Percentiles rank a stretch among this genome's conserved stretches.
Evolutionary conservation across 1,284 basidiomycete genomes (phyloP).

Genomic region (Amylostereum areolatum): DNA sequence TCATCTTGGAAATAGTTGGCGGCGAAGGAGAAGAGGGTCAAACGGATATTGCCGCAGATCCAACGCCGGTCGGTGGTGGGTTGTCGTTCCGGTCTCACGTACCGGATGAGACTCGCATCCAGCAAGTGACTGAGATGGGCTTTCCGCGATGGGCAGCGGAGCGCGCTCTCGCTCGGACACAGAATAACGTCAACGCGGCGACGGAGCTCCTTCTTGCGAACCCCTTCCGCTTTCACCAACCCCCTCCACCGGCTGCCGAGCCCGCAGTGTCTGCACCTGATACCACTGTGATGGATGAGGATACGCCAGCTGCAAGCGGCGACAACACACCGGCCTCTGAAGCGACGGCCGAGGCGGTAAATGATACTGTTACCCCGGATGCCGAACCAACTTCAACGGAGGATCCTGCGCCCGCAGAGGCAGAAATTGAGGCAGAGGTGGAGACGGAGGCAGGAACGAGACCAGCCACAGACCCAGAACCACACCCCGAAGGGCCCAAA

Average conservation of each 20-base stretch:
- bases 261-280: not conserved
- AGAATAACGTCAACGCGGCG: slow-evolving; percentile 88
- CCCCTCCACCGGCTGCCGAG: not conserved
- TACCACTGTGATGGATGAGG: not conserved
- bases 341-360: not conserved
- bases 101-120: slow-evolving; percentile 73
- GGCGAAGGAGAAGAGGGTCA: slow-evolving; percentile 74
- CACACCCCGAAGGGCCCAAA: not conserved
- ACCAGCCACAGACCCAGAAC: not conserved
- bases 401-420: not conserved
- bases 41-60: slow-evolving; percentile 27
- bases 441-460: not conserved
- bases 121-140: slow-evolving; percentile 93
- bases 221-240: slow-evolving; percentile 66
- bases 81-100: slow-evolving; percentile 44
- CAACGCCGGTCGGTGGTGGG: slow-evolving; percentile 16
- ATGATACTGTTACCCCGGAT: not conserved
- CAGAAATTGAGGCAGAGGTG: not conserved
- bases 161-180: slow-evolving; percentile 75
- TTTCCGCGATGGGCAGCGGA: slow-evolving; percentile 85
- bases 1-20: slow-evolving; percentile 77
- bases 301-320: not conserved
- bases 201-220: slow-evolving; percentile 85
- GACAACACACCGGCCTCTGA: not conserved
- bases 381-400: not conserved